These are phyloP conservation scores for Isabelozyma rhagii DNA, from an alignment of 805 yeast genomes.

Conservation along the genomic window DNA sequence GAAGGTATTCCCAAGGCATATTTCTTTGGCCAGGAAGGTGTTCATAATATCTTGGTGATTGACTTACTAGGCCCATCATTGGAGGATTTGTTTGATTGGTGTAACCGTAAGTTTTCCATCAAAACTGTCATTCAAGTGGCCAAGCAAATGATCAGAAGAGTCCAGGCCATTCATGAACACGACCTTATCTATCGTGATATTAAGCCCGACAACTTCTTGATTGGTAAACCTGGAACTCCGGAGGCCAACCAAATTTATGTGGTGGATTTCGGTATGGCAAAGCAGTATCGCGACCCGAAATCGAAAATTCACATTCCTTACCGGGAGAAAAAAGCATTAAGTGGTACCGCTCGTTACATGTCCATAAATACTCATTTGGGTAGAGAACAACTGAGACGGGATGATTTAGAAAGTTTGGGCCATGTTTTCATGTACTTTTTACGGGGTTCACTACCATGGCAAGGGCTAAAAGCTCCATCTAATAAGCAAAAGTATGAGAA, in stretches of 20 bases:
- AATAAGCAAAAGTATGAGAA: conserved; percentile 97
- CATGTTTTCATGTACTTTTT: conserved; percentile 95
- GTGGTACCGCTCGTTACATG: conserved; percentile 99
- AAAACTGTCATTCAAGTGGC: conserved; percentile 94
- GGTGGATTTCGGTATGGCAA: conserved; percentile 98
- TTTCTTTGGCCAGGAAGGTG: conserved; percentile 97
- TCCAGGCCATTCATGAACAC: conserved; percentile 83
- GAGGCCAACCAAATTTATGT: conserved; percentile 84
- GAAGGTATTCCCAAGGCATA: conserved; percentile 94
- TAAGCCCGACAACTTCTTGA: conserved; percentile 94
- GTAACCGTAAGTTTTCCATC: conserved; percentile 83
- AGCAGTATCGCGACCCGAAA: conserved; percentile 94
- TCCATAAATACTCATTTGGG: conserved; percentile 96
- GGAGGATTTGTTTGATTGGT: conserved; percentile 98
- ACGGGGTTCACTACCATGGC: conserved; percentile 97
- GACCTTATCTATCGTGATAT: conserved; percentile 94
- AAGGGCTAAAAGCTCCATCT: conserved; percentile 96
- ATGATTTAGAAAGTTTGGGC: conserved; percentile 93
- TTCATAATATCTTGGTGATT: conserved; percentile 91
- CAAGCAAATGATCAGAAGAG: conserved; percentile 86
- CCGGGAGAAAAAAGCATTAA: conserved; percentile 89
- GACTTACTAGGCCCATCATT: conserved; percentile 93
- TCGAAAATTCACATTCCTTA: conserved; percentile 95
- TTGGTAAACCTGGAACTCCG: conserved; percentile 82
- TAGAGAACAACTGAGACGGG: conserved; percentile 94